phyloP scores from a whole-genome alignment of 495 filamentous ascomycete species.

The Geoglossum glabrum region DNA sequence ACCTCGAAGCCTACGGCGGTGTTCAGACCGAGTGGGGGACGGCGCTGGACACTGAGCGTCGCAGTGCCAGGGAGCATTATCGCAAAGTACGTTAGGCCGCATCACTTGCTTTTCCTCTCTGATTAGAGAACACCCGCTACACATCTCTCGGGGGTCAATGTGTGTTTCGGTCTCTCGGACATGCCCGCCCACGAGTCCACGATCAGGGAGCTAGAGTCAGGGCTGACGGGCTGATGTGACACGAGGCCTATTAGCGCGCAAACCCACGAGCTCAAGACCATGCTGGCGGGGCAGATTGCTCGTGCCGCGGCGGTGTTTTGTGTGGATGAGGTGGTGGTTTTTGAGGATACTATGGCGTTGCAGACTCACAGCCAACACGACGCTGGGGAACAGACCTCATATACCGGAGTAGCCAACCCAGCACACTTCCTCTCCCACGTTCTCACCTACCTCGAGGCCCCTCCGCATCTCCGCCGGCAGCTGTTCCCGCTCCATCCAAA shows the following conservation, averaged over 20 bases:
- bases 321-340: slow-evolving; percentile 60
- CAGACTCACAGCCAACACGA: slow-evolving; percentile 10
- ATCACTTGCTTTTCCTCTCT: too few relatives aligned
- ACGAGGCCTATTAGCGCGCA: slow-evolving; percentile 20
- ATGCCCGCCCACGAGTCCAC: too few relatives aligned
- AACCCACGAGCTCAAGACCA: slow-evolving; percentile 43
- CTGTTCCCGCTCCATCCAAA: slow-evolving; percentile 57
- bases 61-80: slow-evolving; percentile 40
- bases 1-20: slow-evolving; percentile 37
- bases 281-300: slow-evolving; percentile 44
- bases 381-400: slow-evolving; percentile 10
- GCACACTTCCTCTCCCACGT: slow-evolving; percentile 52
- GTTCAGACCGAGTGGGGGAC: slow-evolving; percentile 27
- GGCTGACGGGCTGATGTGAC: not conserved
- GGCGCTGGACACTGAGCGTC: slow-evolving; percentile 32
- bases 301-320: slow-evolving; percentile 55
- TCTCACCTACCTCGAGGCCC: slow-evolving; percentile 53
- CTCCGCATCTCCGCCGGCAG: slow-evolving; percentile 45
- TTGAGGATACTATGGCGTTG: too few relatives aligned
- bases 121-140: too few relatives aligned
- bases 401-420: slow-evolving; percentile 44
- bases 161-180: too few relatives aligned
- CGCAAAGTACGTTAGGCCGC: slow-evolving; percentile 26
- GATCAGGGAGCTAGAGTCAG: too few relatives aligned
- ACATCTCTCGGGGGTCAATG: too few relatives aligned